phyloP scores from a whole-genome alignment of 345 rosid genomes.

The Litchi chinensis region DNA sequence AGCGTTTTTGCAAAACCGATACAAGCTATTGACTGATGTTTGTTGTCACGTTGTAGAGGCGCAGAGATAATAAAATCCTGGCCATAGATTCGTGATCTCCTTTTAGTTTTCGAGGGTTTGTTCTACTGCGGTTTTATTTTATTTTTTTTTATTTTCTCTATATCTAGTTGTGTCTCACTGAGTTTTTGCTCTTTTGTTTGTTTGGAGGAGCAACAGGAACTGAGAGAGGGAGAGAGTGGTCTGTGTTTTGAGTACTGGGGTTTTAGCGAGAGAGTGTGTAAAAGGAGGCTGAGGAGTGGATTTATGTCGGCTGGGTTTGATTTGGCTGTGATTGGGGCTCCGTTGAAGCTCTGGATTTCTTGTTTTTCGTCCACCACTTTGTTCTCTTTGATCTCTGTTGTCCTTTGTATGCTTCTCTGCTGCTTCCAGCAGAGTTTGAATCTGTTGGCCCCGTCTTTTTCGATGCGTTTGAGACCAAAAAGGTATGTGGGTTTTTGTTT shows the following conservation, averaged over 20 bases:
- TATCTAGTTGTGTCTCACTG: slow-evolving; percentile 30
- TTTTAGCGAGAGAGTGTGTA: slow-evolving; percentile 5
- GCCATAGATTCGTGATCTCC: slow-evolving; percentile 73
- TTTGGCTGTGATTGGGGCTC: slow-evolving; percentile 75
- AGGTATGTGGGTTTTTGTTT: slow-evolving; percentile 42
- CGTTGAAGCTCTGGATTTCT: slow-evolving; percentile 54
- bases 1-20: slow-evolving; percentile 9
- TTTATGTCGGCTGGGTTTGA: slow-evolving; percentile 90
- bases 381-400: slow-evolving; percentile 17
- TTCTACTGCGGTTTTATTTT: background rate
- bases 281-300: slow-evolving; percentile 38
- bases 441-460: slow-evolving; percentile 52
- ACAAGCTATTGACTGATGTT: slow-evolving; percentile 15
- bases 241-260: background rate
- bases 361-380: slow-evolving; percentile 14
- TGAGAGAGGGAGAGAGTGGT: slow-evolving; percentile 11
- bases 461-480: slow-evolving; percentile 79
- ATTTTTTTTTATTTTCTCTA: slow-evolving; percentile 9
- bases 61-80: slow-evolving; percentile 33
- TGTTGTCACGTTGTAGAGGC: slow-evolving; percentile 34
- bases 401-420: slow-evolving; percentile 51
- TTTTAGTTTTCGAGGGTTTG: background rate
- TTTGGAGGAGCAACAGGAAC: slow-evolving; percentile 14
- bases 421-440: slow-evolving; percentile 47
- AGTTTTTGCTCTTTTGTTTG: slow-evolving; percentile 12